Evolutionary conservation across 192 early-diverging fungal genomes (phyloP).

Genomic region (Dimargaris xerosporica): DNA sequence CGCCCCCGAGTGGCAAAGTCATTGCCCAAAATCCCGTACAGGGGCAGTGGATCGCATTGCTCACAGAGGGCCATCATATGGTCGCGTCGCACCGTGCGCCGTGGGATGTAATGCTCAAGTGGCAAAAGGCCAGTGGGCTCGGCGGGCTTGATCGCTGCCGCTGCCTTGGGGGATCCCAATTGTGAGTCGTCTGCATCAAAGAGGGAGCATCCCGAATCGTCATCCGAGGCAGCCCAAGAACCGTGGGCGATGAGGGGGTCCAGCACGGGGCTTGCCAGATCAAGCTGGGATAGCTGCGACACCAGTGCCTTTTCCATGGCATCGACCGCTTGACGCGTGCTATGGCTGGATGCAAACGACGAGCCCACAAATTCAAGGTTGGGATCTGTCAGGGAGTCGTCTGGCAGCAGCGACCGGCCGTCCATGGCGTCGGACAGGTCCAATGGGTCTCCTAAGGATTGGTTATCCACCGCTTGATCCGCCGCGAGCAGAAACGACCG

Average conservation of each 20-base stretch:
- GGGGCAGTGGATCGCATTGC: neutral
- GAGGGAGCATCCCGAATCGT: neutral
- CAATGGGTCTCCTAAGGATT: neutral
- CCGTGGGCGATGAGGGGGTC: neutral
- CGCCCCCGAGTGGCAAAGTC: conserved; percentile 10
- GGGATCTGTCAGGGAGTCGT: too few species aligned
- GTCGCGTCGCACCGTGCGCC: conserved; percentile 4
- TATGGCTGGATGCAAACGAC: neutral
- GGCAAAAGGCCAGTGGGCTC: neutral
- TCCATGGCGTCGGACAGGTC: neutral
- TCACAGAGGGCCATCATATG: neutral
- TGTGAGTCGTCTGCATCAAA: neutral
- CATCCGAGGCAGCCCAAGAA: neutral
- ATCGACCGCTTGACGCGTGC: neutral
- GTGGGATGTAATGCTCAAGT: neutral
- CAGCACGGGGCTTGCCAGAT: neutral
- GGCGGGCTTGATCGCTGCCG: neutral
- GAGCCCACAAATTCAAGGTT: too few species aligned
- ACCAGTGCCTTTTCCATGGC: neutral
- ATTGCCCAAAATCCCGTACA: neutral
- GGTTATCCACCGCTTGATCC: neutral
- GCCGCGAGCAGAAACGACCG: neutral
- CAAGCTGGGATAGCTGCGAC: neutral
- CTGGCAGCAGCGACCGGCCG: neutral
- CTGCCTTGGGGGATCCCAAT: neutral